A percentile compares a stretch with the other conserved stretches of the same genome.
phyloP scores from a whole-genome alignment of 1,284 basidiomycete species.

The Tilletia walkeri region DNA sequence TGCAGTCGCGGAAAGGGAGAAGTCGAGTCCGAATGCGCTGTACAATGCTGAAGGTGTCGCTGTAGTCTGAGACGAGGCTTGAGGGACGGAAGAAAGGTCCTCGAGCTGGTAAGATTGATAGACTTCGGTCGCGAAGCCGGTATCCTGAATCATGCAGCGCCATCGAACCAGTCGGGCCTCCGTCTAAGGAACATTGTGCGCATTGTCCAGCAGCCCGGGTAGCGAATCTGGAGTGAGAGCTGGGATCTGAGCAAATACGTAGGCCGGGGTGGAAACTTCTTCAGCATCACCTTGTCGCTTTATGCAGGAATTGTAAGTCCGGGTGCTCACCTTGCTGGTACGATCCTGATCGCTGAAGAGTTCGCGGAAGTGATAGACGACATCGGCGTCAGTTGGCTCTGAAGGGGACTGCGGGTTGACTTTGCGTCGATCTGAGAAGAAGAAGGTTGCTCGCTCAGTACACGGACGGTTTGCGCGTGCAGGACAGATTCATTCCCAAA shows the following conservation, averaged over 20 bases:
- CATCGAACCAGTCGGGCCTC: conserved; percentile 46
- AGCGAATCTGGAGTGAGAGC: conserved; percentile 26
- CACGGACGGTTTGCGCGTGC: too few relatives aligned
- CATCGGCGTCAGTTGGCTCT: conserved; percentile 32
- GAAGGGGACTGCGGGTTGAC: conserved; percentile 18
- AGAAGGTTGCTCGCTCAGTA: too few relatives aligned
- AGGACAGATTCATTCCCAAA: not conserved
- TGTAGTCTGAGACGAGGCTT: not conserved
- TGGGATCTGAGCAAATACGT: conserved; percentile 20
- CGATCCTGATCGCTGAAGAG: conserved; percentile 32
- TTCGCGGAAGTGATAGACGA: conserved; percentile 31
- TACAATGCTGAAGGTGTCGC: not conserved
- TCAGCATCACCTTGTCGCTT: not conserved
- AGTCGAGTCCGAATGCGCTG: conserved; percentile 17
- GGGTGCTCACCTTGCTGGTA: conserved; percentile 21
- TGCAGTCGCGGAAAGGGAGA: not conserved
- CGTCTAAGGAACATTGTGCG: conserved; percentile 28
- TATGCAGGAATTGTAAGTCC: too few relatives aligned
- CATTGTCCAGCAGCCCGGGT: conserved; percentile 11
- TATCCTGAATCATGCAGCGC: conserved; percentile 57
- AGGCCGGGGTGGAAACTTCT: too few relatives aligned
- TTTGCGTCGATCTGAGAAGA: not conserved
- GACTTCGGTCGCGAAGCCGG: conserved; percentile 53
- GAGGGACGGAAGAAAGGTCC: not conserved
- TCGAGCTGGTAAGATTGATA: conserved; percentile 26